Evolutionary conservation across 495 filamentous ascomycete genomes (phyloP).

Genomic region (Haplographium delicatum): DNA sequence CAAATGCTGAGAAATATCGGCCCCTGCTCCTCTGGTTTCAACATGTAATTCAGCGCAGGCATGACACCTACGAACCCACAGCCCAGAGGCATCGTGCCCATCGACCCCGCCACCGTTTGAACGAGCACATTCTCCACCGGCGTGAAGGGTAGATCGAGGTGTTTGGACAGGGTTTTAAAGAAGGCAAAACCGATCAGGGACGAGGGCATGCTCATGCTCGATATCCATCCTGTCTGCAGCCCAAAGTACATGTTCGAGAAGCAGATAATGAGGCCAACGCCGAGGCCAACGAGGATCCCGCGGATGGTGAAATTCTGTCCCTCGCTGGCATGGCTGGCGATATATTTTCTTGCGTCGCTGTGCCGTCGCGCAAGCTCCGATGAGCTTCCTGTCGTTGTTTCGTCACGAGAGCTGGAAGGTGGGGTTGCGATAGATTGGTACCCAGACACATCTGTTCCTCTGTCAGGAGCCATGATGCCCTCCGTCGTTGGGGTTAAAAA

Average conservation of each 20-base stretch:
- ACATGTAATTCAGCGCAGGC: constrained; percentile 82
- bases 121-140: constrained; percentile 97
- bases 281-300: constrained; percentile 71
- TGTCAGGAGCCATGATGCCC: constrained; percentile 32
- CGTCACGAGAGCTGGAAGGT: constrained; percentile 5
- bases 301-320: constrained; percentile 75
- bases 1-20: constrained; percentile 65
- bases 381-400: constrained; percentile 10
- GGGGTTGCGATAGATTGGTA: constrained; percentile 16
- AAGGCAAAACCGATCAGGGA: constrained; percentile 94
- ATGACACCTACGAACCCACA: constrained; percentile 93
- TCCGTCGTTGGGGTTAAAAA: neutral
- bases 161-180: constrained; percentile 72
- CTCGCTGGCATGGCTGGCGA: constrained; percentile 29
- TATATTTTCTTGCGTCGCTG: constrained; percentile 32
- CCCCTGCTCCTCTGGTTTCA: constrained; percentile 70
- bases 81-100: constrained; percentile 94
- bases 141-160: constrained; percentile 73
- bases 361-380: constrained; percentile 23
- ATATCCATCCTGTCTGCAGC: constrained; percentile 89
- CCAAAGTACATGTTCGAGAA: constrained; percentile 99
- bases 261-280: constrained; percentile 82
- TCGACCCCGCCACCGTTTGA: constrained; percentile 90
- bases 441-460: constrained; percentile 24
- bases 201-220: constrained; percentile 72